Conservation (phyloP, 495 filamentous ascomycete species). For the Aspergillus diversus region DNA sequence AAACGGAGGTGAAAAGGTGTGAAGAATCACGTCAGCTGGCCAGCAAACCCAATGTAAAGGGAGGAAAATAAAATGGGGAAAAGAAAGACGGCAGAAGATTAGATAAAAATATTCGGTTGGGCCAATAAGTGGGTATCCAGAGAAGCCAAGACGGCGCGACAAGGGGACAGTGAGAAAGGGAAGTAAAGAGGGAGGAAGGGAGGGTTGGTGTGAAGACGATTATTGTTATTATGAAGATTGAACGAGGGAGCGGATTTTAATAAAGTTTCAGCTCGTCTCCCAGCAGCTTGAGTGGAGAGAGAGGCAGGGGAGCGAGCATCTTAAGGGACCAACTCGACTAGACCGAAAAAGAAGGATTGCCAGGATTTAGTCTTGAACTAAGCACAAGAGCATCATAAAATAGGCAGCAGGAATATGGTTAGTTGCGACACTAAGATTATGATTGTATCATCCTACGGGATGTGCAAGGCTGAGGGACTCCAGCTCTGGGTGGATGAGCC, state of each 20-base stretch:
- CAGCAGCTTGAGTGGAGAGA: not conserved
- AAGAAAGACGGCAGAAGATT: not conserved
- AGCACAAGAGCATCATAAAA: not conserved
- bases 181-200: not conserved
- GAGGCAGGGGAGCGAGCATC: no score
- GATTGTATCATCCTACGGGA: not conserved
- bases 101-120: not conserved
- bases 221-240: constrained; percentile 3
- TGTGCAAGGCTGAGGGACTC: constrained; percentile 1
- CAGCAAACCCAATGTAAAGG: not conserved
- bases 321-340: not conserved
- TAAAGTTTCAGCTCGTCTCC: constrained; percentile 3
- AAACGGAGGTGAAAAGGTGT: not conserved
- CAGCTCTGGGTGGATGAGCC: not conserved
- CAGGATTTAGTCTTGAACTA: constrained; percentile 4
- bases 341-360: not conserved
- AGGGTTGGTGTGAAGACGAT: not conserved
- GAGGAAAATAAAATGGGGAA: not conserved
- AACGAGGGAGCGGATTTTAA: constrained; percentile 3
- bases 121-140: not conserved
- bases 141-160: not conserved
- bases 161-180: not conserved
- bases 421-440: not conserved
- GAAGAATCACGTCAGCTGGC: not conserved
- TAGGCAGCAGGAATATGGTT: not conserved